These are phyloP conservation scores for Ceratobasidium sp. DNA, from an alignment of 1,284 basidiomycete species.

Conservation along the genomic window DNA sequence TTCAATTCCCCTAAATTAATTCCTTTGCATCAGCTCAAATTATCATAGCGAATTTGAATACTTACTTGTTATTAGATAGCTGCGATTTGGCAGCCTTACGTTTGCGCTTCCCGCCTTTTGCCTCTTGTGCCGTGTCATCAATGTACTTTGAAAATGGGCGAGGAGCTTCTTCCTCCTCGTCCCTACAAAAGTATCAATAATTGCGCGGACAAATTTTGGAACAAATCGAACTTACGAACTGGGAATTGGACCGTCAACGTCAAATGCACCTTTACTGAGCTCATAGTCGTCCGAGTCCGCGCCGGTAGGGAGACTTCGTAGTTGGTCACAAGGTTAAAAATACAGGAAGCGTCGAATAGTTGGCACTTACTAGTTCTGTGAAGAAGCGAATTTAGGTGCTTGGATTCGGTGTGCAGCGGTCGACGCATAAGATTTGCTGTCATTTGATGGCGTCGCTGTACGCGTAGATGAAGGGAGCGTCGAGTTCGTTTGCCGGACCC, in stretches of 20 bases:
- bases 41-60: neutral
- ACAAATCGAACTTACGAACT: constrained; percentile 7
- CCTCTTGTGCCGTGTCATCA: neutral
- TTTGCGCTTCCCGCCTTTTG: neutral
- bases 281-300: neutral
- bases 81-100: neutral
- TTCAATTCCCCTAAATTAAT: no score
- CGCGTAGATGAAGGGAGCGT: neutral
- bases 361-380: neutral
- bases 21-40: neutral
- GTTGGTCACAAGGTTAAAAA: neutral
- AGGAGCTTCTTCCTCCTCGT: neutral
- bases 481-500: neutral
- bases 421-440: neutral
- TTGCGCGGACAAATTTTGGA: no score
- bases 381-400: no score
- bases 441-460: neutral
- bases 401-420: neutral
- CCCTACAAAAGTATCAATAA: no score
- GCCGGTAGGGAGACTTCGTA: neutral
- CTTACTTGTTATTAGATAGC: neutral
- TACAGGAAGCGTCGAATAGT: neutral
- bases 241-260: neutral
- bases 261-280: neutral
- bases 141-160: neutral